Conservation (phyloP, 805 yeast species). For the Pichia pseudocactophila region DNA sequence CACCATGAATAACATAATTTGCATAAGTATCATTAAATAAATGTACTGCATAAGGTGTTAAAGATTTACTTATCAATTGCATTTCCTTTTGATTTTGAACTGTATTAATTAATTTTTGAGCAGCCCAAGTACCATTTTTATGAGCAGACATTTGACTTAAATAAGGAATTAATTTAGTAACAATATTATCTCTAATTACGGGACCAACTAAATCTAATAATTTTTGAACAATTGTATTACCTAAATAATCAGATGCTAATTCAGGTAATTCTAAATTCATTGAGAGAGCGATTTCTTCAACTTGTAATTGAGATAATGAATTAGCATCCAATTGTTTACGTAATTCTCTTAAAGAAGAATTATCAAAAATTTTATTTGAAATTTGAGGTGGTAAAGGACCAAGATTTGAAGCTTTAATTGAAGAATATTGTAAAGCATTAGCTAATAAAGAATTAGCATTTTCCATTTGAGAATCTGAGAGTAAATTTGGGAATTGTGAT, state of each 20-base stretch:
- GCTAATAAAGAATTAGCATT: conserved; percentile 40
- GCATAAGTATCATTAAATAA: conserved; percentile 94
- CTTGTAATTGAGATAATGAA: conserved; percentile 44
- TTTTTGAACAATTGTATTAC: conserved; percentile 93
- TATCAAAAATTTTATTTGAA: conserved; percentile 64
- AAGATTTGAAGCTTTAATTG: conserved; percentile 39
- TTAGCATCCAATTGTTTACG: conserved; percentile 63
- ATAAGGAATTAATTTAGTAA: conserved; percentile 66
- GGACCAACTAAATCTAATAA: conserved; percentile 66
- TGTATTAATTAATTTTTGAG: conserved; percentile 84
- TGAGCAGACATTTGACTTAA: conserved; percentile 90
- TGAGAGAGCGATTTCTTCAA: conserved; percentile 74
- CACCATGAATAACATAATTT: conserved; percentile 91
- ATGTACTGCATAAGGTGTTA: conserved; percentile 75
- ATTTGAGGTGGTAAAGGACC: conserved; percentile 75
- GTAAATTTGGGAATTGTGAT: conserved; percentile 1
- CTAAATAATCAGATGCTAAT: conserved; percentile 83
- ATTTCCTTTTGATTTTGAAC: conserved; percentile 52
- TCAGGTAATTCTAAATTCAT: conserved; percentile 88
- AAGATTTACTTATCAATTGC: conserved; percentile 54
- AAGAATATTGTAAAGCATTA: conserved; percentile 35
- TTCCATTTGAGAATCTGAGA: not conserved
- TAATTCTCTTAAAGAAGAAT: conserved; percentile 80
- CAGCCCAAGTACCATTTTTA: conserved; percentile 99
- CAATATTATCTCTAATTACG: conserved; percentile 69